A percentile compares a stretch with the other conserved stretches of the same genome.
Evolutionary conservation across 441 rosid genomes (phyloP).

Genomic region (Omphalea diandra): DNA sequence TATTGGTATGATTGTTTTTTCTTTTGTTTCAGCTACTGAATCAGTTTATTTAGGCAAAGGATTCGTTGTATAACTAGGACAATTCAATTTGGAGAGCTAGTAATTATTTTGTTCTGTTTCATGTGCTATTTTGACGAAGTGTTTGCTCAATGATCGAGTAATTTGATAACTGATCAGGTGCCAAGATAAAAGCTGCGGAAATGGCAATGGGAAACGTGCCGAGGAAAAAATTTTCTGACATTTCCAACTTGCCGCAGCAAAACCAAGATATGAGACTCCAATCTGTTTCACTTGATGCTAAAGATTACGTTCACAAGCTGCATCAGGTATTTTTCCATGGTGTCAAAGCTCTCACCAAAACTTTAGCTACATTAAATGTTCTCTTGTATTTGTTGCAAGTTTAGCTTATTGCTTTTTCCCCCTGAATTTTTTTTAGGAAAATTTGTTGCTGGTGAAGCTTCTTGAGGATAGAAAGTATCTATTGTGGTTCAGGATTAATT

Average conservation of each 20-base stretch:
- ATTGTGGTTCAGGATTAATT: slow-evolving; percentile 15
- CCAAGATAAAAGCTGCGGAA: slow-evolving; percentile 28
- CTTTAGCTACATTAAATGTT: not conserved
- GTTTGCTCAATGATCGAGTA: slow-evolving; percentile 7
- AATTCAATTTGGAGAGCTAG: no score
- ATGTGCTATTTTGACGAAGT: no score
- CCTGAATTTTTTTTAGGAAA: slow-evolving; percentile 45
- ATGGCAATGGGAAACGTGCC: slow-evolving; percentile 27
- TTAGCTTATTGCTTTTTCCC: slow-evolving; percentile 14
- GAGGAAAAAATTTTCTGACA: slow-evolving; percentile 53
- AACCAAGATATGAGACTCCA: slow-evolving; percentile 35
- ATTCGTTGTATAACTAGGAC: no score
- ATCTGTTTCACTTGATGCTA: slow-evolving; percentile 24
- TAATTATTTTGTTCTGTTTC: not conserved
- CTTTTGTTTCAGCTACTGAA: no score
- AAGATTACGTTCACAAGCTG: slow-evolving; percentile 44
- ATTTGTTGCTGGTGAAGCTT: slow-evolving; percentile 46
- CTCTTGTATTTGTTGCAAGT: not conserved
- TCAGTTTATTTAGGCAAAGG: not conserved
- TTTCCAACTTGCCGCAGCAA: slow-evolving; percentile 48
- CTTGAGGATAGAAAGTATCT: slow-evolving; percentile 56
- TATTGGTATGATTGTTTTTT: no score
- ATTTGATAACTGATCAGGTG: slow-evolving; percentile 29
- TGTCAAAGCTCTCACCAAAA: no score
- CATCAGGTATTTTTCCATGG: slow-evolving; percentile 38